Base-by-base conservation (phyloP, 345 rosid genomes). In the Populus simonii region DNA sequence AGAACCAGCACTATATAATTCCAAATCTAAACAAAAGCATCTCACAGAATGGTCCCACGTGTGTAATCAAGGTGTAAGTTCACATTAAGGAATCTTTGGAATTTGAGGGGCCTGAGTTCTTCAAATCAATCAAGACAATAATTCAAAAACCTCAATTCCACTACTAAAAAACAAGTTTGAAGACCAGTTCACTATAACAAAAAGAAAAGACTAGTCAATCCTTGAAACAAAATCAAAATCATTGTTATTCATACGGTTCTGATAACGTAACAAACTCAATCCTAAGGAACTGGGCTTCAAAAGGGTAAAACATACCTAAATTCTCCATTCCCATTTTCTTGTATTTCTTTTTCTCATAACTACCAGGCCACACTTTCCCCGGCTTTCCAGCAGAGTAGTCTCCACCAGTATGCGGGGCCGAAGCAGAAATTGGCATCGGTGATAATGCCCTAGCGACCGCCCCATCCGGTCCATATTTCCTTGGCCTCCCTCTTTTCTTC, bases 401-500 rank as follows among this genome's bases (percentile, higher is more conserved):
- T 71, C 88, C 85, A 5, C 73, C 80, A 9, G 86, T 80, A 0
- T 86, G 85, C 43, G 78, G 87, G 45, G 78, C 84, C 0, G 92
- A 84, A 29, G 90, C 82, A 23, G 93, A 91, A 59, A 90, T 79
- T 3, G 90, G 91, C 82, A 83, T 82, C 2, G 91, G 91, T 9
- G 90, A 89, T 80, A 85, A 80, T 74, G 92, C 78, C 84, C 85
- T 72, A 1, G 79, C 72, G 15, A 83, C 81, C 12, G 86, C 53
- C 71, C 93, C 97, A 70, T 92, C 92, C 1, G 92, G 89, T 59
- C 89, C 95, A 76, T 92, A 89, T 78, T 92, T 92, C 88, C 97
- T 88, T 39, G 97, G 95, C 71, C 93, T 88, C 41, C 95, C 97
- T 61, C 97, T 91, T 91, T 87, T 91, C 87, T 92, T 92, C 92